phyloP scores from a whole-genome alignment of 441 rosid genomes.

The Biscutella laevigata region DNA sequence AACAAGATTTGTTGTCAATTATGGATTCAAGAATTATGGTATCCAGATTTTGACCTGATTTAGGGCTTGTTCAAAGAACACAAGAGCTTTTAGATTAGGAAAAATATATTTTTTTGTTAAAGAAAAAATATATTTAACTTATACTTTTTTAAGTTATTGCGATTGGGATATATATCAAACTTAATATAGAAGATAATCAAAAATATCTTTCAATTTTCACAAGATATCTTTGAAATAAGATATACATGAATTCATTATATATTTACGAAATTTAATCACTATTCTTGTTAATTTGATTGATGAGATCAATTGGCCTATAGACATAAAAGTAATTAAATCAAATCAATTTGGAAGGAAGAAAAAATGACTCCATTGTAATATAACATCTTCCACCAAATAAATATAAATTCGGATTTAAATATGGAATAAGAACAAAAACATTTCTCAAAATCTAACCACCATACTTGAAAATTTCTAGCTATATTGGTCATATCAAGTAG shows the following conservation, averaged over 20 bases:
- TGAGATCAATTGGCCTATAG: neutral
- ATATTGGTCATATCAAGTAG: constrained; percentile 14
- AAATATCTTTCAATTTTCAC: no score
- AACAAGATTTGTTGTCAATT: no score
- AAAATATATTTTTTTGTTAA: no score
- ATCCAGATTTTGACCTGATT: no score
- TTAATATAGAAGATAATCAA: no score
- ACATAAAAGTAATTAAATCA: neutral
- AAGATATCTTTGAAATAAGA: neutral
- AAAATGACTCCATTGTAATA: no score
- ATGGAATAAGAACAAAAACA: constrained; percentile 7
- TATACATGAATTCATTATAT: neutral
- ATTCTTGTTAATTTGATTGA: neutral
- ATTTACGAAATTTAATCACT: neutral
- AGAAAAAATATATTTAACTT: no score
- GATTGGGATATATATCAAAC: no score
- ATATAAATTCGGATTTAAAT: neutral
- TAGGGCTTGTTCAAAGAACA: no score
- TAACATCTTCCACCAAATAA: neutral
- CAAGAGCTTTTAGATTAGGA: no score
- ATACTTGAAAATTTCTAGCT: neutral
- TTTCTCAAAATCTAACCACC: constrained; percentile 12
- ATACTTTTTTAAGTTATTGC: no score
- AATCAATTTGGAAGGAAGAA: neutral
- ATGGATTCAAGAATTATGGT: no score